Evolutionary conservation across 371 early-diverging fungal species (phyloP), one percentile per base, ranked within the genome.

Genomic region (Funneliformis caledonium): DNA sequence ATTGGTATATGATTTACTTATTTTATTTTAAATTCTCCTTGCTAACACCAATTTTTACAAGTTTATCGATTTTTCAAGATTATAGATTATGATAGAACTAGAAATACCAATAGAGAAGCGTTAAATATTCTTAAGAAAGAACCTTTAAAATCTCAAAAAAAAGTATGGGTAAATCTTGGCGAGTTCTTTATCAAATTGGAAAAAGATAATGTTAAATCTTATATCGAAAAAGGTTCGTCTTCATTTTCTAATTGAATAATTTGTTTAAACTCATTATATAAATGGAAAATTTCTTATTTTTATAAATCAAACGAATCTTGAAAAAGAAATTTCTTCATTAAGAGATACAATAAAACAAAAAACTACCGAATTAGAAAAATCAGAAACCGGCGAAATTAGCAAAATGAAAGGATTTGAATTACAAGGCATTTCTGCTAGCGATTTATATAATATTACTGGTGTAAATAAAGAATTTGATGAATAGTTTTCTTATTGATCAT

Each of bases 121-220:
- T 76, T 93, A 12, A 82, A 83, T 12, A 86, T 86, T 47, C 69
- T 92, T 16, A 87, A 86, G 81, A 89, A 86, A 74, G 84, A 84
- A 33, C 31, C 33, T 64, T 80, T 83, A 2, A 70, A 52, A 9
- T 42, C 80, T 76, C 83, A 85, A 83, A 83, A 75, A 37, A 93
- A 93, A 73, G 74, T 85, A 31, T 93, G 93, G 93, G 83, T 91
- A 61, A 88, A 89, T 74, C 80, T 91, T 47, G 92, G 93, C 7
- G 91, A 93, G 37, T 86, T 92, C 87, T 93, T 93, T 83, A 81
- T 93, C 48, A 88, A 87, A 62, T 75, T 93, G 79, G 88, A 89
- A 2, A 85, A 81, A 10, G 72, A 83, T 6, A 83, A 85, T 9
- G 84, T 86, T 8, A 86, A 86, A 61, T 74, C 77, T 16, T 68